phyloP scores from a whole-genome alignment of 2,329 filamentous ascomycete genomes.

The Colletotrichum ledebouriae region DNA sequence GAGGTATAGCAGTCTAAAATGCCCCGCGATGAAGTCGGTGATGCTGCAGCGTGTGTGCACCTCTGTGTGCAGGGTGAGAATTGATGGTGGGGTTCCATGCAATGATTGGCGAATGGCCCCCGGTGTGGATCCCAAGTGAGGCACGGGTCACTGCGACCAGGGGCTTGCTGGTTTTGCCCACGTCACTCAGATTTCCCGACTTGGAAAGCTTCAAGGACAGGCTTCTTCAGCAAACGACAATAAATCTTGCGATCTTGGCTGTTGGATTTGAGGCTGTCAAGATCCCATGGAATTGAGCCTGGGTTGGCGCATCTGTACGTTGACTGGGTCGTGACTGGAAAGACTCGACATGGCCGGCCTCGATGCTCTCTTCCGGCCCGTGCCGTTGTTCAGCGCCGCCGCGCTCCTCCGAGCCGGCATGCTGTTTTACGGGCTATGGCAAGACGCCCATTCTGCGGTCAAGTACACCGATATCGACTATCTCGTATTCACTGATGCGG shows the following conservation, averaged over 20 bases:
- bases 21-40: constrained; percentile 29
- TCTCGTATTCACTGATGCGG: constrained; percentile 95
- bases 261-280: neutral
- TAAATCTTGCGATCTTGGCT: neutral
- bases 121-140: constrained; percentile 20
- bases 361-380: constrained; percentile 52
- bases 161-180: constrained; percentile 39
- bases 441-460: constrained; percentile 90
- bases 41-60: constrained; percentile 3
- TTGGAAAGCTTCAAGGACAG: constrained; percentile 4
- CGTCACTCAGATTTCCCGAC: constrained; percentile 42
- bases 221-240: neutral
- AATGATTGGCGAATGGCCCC: constrained; percentile 3
- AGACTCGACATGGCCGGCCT: constrained; percentile 48
- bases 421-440: constrained; percentile 89
- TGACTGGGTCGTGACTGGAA: no score
- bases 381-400: constrained; percentile 68
- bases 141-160: neutral
- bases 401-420: constrained; percentile 78
- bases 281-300: constrained; percentile 2
- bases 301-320: no score
- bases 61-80: constrained; percentile 21
- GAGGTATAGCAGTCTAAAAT: neutral
- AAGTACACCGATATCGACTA: constrained; percentile 99
- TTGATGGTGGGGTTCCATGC: constrained; percentile 31